These are phyloP conservation scores for Brasilioporus rufonigricans DNA, from an alignment of 768 basidiomycete genomes.

Conservation along the genomic window DNA sequence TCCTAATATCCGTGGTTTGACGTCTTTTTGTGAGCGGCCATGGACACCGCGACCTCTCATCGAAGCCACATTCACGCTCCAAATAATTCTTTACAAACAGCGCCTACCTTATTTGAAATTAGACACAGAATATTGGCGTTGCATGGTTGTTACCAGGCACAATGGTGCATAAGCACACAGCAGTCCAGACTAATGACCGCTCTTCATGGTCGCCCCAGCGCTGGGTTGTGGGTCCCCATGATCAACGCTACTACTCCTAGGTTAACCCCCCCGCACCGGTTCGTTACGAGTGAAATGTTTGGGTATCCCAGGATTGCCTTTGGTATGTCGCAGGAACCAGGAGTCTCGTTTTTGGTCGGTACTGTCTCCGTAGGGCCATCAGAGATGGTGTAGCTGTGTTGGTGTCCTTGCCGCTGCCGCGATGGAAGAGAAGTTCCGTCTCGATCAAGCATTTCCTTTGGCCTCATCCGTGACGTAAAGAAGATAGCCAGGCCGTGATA, in stretches of 20 bases:
- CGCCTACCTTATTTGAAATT: neutral
- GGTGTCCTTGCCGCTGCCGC: neutral
- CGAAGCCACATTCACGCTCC: neutral
- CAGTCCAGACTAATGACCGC: neutral
- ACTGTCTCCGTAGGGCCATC: neutral
- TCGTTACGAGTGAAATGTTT: neutral
- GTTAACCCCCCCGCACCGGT: neutral
- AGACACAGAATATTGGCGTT: neutral
- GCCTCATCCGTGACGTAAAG: conserved; percentile 4
- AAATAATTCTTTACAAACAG: neutral
- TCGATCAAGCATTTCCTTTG: neutral
- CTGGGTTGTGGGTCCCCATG: neutral
- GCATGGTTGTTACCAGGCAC: neutral
- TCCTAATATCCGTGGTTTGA: neutral
- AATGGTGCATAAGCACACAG: neutral
- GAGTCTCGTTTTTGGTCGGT: neutral
- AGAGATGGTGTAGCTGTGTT: neutral
- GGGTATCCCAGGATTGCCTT: neutral
- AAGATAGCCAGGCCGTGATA: neutral
- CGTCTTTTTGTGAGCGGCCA: neutral
- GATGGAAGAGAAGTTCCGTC: neutral
- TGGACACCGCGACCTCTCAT: neutral
- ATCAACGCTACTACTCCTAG: neutral
- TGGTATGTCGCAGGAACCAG: neutral
- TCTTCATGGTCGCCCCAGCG: neutral